A percentile compares a stretch with the other conserved stretches of the same genome.
phyloP scores from a whole-genome alignment of 371 early-diverging fungal genomes.

The Mortierella sp. region DNA sequence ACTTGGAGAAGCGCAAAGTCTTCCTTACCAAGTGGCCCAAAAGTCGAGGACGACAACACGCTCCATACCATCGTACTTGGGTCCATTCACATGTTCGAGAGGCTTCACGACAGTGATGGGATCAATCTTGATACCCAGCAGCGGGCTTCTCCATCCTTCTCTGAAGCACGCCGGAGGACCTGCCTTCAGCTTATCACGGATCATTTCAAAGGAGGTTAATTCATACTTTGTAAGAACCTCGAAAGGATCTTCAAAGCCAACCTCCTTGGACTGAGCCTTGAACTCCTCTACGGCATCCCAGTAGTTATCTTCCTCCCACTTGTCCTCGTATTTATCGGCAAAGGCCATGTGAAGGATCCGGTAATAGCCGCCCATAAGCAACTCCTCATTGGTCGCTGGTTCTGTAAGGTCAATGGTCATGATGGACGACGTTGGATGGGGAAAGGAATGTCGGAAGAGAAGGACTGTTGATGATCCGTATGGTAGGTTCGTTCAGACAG shows the following conservation, averaged over 20 bases:
- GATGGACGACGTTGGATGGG: neutral
- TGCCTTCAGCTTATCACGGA: conserved; percentile 35
- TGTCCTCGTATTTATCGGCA: conserved; percentile 33
- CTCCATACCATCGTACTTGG: conserved; percentile 14
- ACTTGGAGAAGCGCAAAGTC: neutral
- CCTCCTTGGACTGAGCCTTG: conserved; percentile 30
- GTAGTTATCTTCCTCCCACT: conserved; percentile 44
- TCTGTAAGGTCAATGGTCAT: conserved; percentile 5
- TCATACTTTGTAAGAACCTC: conserved; percentile 16
- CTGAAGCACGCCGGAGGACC: conserved; percentile 42
- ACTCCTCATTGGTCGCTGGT: neutral
- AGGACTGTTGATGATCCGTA: too few relatives aligned
- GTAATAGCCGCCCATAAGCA: conserved; percentile 13
- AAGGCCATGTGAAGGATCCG: conserved; percentile 13
- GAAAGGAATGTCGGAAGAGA: too few relatives aligned
- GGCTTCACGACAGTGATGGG: conserved; percentile 12
- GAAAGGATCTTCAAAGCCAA: conserved; percentile 40
- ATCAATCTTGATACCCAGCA: conserved; percentile 24
- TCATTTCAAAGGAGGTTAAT: conserved; percentile 21
- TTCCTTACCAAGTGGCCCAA: conserved; percentile 48
- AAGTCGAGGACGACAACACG: conserved; percentile 48
- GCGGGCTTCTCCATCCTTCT: conserved; percentile 28
- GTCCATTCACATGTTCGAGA: conserved; percentile 26
- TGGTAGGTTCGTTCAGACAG: too few relatives aligned
- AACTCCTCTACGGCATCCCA: conserved; percentile 41